phyloP scores from a whole-genome alignment of 805 yeast genomes.

The Candida andamanensis region DNA sequence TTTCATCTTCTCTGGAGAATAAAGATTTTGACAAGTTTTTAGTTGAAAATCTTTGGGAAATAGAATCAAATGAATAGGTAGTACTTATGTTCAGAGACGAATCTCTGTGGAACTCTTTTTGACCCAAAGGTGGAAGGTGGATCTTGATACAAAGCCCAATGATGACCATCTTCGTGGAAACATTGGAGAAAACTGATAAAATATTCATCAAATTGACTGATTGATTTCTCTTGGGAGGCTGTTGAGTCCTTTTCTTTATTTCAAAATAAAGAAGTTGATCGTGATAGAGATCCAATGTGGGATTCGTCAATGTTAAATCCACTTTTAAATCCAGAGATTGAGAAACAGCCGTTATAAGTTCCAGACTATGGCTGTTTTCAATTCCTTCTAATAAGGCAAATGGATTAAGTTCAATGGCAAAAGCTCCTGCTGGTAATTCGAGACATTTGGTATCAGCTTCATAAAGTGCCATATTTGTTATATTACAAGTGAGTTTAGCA shows the following conservation, averaged over 20 bases:
- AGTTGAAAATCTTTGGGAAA: constrained; percentile 25
- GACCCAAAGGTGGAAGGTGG: constrained; percentile 26
- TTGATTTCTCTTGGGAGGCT: constrained; percentile 2
- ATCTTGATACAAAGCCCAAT: constrained; percentile 25
- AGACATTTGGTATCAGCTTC: constrained; percentile 27
- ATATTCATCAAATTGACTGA: constrained; percentile 14
- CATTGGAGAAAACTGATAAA: constrained; percentile 5
- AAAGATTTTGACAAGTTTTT: constrained; percentile 8
- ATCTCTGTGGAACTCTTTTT: constrained; percentile 17
- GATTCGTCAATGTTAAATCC: constrained; percentile 25
- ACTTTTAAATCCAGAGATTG: constrained; percentile 8
- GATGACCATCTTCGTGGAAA: constrained; percentile 20
- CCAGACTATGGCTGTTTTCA: constrained; percentile 9
- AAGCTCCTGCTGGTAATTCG: constrained; percentile 33
- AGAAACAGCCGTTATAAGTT: background rate
- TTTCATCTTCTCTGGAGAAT: background rate
- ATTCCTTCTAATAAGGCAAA: constrained; percentile 17
- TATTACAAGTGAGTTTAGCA: no score
- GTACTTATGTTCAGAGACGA: constrained; percentile 24
- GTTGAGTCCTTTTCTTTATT: constrained; percentile 5
- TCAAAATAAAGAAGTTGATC: constrained; percentile 28
- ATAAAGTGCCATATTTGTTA: constrained; percentile 23
- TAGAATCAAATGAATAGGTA: constrained; percentile 16
- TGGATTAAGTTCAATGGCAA: constrained; percentile 19
- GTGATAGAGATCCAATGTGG: constrained; percentile 30